phyloP scores from a whole-genome alignment of 2,329 filamentous ascomycete species.

The Cladosporium halotolerans region DNA sequence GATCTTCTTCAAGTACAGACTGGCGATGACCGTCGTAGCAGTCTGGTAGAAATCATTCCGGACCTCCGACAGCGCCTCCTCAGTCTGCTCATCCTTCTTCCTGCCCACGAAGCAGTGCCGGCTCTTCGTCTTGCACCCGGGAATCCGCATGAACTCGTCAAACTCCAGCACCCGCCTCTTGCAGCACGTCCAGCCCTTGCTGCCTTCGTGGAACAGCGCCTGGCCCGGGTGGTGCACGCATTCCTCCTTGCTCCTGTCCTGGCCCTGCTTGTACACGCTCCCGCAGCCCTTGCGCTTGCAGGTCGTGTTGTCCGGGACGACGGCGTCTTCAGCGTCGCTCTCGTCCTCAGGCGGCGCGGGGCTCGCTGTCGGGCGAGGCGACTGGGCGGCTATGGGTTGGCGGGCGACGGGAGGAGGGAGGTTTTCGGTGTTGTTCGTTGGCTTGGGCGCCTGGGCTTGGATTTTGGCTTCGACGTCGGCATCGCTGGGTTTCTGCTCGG shows the following conservation, averaged over 20 bases:
- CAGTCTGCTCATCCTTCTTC: slow-evolving; percentile 51
- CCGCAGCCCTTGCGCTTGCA: slow-evolving; percentile 77
- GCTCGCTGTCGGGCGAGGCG: slow-evolving; percentile 34
- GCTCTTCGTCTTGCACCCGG: slow-evolving; percentile 77
- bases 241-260: slow-evolving; percentile 60
- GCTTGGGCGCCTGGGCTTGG: slow-evolving; percentile 22
- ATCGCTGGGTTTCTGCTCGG: slow-evolving; percentile 18
- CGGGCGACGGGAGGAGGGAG: slow-evolving; percentile 24
- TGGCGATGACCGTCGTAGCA: slow-evolving; percentile 73
- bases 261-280: slow-evolving; percentile 55
- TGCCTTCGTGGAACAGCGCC: slow-evolving; percentile 95
- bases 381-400: slow-evolving; percentile 21
- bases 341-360: slow-evolving; percentile 68
- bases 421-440: slow-evolving; percentile 12
- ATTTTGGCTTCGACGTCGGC: slow-evolving; percentile 30
- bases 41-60: slow-evolving; percentile 98
- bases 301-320: slow-evolving; percentile 65
- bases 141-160: slow-evolving; percentile 94
- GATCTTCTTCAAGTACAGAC: slow-evolving; percentile 96
- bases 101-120: slow-evolving; percentile 79
- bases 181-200: slow-evolving; percentile 96
- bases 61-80: slow-evolving; percentile 73
- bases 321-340: slow-evolving; percentile 71
- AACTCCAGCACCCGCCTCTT: slow-evolving; percentile 94
- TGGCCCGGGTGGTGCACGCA: slow-evolving; percentile 86